Evolutionary conservation across 345 rosid species (phyloP), one percentile per base, ranked within the genome.

Genomic region (Aquilaria yunnanensis): DNA sequence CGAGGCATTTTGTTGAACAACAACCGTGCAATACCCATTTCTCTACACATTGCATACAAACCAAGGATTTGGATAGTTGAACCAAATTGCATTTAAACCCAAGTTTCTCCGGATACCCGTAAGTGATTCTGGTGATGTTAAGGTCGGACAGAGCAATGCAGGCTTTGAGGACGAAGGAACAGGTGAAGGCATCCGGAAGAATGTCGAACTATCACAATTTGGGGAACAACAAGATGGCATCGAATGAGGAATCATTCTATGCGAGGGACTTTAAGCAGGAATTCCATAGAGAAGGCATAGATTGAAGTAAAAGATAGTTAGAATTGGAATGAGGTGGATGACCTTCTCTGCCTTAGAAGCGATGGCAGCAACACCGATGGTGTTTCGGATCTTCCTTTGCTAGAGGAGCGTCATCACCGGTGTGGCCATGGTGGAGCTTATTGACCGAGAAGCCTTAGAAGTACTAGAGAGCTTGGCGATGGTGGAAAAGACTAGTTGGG

Each of bases 1-100:
- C 60, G 63, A 10, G 71, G 62, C 80, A 78, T 78, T 72, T 67
- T 72, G 51, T 72, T 80, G 41, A 78, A 78, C 71, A 78, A 12
- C 49, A 78, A 60, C 59, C 56, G 32, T 32, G 82, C 70, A 45
- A 47, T 57, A 23, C 34, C 62, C 45, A 69, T 71, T 32, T 75
- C 76, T 8, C 77, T 74, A 46, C 69, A 74, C 65, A 31, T 12
- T 0, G 62, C 74, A 46, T 75, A 78, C 51, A 78, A 9, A 56
- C 60, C 63, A 68, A 78, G 56, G 10, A 69, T 64, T 70, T 66
- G 48, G 72, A 74, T 47, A 51, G 69, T 70, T 74, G 33, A 51
- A 66, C 66, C 70, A 71, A 69, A 33, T 72, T 69, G 58, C 69
- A 66, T 23, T 52, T 54, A 46, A 72, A 72, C 66, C 82, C 82